Percentiles rank a stretch among this genome's conserved stretches.
Evolutionary conservation across 2,329 filamentous ascomycete genomes (phyloP).

Genomic region (Emmonsia crescens): DNA sequence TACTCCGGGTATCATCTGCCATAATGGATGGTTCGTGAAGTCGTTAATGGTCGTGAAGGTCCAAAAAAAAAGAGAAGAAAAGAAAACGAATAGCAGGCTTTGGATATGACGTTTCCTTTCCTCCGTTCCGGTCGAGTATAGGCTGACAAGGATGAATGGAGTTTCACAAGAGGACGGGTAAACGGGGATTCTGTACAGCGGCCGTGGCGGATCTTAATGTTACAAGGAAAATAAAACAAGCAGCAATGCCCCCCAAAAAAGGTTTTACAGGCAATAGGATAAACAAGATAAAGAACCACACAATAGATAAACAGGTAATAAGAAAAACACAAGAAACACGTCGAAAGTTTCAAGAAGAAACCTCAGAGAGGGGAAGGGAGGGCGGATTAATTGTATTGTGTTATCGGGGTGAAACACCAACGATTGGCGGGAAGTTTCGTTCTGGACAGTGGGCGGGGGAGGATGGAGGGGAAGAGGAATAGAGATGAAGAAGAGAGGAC

Average conservation of each 20-base stretch:
- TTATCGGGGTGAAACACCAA: background rate
- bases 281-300: background rate
- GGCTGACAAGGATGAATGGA: background rate
- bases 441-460: background rate
- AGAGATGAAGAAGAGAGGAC: background rate
- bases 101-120: background rate
- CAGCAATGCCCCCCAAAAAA: background rate
- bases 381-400: background rate
- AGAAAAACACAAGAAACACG: background rate
- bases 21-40: constrained; percentile 11
- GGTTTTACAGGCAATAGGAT: background rate
- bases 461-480: background rate
- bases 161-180: background rate
- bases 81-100: background rate
- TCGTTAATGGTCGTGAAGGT: constrained; percentile 13
- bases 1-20: constrained; percentile 12
- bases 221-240: background rate
- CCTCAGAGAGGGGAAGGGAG: background rate
- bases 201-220: background rate
- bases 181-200: background rate
- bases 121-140: background rate
- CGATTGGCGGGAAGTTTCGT: background rate
- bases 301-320: background rate
- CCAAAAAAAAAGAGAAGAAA: background rate
- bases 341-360: background rate